Conservation (phyloP, 2,329 filamentous ascomycete species). For the Aotearoamyces nothofagi region DNA sequence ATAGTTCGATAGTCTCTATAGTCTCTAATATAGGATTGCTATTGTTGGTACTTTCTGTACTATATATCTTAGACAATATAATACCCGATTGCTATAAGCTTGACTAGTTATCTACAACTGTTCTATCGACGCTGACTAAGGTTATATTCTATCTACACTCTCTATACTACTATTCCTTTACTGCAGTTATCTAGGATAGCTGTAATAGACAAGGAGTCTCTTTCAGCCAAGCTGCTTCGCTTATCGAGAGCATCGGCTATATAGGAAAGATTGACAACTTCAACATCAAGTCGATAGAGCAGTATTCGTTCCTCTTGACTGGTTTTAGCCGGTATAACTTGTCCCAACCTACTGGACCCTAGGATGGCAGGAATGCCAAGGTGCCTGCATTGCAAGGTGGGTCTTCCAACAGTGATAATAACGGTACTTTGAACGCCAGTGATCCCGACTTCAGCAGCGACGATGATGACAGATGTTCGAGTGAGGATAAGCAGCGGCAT, state of each 20-base stretch:
- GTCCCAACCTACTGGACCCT: no score
- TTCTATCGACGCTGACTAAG: constrained; percentile 1
- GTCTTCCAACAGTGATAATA: no score
- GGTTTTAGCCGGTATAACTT: constrained; percentile 8
- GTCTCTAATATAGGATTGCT: no score
- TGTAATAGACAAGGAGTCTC: constrained; percentile 1
- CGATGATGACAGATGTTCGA: neutral
- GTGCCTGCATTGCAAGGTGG: no score
- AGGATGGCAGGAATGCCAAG: no score
- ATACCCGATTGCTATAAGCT: neutral
- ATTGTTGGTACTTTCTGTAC: no score
- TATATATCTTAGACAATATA: neutral
- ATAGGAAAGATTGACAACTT: constrained; percentile 6
- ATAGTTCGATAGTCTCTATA: no score
- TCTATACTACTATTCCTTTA: neutral
- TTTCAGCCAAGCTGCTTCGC: constrained; percentile 1
- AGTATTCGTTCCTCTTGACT: constrained; percentile 10
- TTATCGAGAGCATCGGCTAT: constrained; percentile 3
- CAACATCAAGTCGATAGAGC: constrained; percentile 6
- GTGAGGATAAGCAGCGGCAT: neutral
- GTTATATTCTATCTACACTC: neutral
- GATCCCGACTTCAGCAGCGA: constrained; percentile 1
- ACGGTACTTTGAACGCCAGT: neutral
- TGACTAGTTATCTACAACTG: neutral
- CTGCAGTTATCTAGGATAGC: constrained; percentile 1